phyloP scores from a whole-genome alignment of 768 basidiomycete species.

The Boletus rufocinnamomeus region DNA sequence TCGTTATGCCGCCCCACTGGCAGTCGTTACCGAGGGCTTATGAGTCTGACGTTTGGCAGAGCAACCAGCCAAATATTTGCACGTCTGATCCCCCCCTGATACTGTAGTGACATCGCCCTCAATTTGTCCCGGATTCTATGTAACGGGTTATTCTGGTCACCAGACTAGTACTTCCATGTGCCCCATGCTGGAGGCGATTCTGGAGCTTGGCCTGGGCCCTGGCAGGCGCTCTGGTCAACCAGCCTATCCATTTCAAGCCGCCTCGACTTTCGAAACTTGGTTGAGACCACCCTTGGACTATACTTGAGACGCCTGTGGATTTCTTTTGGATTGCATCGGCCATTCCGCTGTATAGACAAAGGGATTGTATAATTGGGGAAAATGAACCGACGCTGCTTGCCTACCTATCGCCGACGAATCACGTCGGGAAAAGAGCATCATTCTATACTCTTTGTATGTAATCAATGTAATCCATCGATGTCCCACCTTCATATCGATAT shows the following conservation, averaged over 20 bases:
- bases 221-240: not conserved
- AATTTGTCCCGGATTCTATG: not conserved
- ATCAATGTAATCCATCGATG: slow-evolving; percentile 16
- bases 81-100: slow-evolving; percentile 48
- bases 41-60: slow-evolving; percentile 63
- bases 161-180: not conserved
- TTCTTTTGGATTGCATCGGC: not conserved
- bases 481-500: slow-evolving; percentile 34
- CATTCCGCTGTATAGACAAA: slow-evolving; percentile 5
- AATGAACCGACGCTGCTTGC: slow-evolving; percentile 3
- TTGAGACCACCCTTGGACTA: not conserved
- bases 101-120: not conserved
- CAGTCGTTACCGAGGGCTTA: slow-evolving; percentile 58
- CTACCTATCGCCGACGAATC: slow-evolving; percentile 17
- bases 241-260: not conserved
- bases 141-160: not conserved
- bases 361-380: slow-evolving; percentile 12
- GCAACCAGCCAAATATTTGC: slow-evolving; percentile 69
- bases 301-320: not conserved
- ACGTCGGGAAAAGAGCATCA: not conserved
- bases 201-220: not conserved
- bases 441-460: not conserved
- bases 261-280: not conserved
- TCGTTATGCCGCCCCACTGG: slow-evolving; percentile 74
- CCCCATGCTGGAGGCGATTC: not conserved